phyloP scores from a whole-genome alignment of 257 asterid species.

The Parsonsia alboflavescens region DNA sequence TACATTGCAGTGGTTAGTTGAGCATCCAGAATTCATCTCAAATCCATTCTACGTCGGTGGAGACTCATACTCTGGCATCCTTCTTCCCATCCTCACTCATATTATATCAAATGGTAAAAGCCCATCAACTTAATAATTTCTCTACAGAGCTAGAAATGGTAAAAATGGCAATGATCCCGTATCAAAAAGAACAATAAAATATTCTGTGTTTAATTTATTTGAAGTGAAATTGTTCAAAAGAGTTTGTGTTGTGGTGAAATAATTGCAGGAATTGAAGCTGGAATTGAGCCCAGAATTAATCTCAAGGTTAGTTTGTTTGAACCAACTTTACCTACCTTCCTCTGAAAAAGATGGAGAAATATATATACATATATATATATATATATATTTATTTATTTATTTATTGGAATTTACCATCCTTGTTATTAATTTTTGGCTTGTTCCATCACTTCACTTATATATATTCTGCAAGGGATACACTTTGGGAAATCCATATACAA shows the following conservation, averaged over 20 bases:
- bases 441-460: no score
- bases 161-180: neutral
- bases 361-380: no score
- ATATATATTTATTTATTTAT: no score
- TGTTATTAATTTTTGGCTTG: neutral
- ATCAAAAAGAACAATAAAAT: neutral
- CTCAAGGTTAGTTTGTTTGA: conserved; percentile 10
- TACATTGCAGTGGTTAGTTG: conserved; percentile 24
- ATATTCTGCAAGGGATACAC: conserved; percentile 1
- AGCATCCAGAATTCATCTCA: conserved; percentile 19
- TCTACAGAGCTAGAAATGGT: no score
- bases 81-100: conserved; percentile 20
- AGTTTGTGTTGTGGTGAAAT: neutral
- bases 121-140: no score
- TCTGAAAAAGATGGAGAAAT: no score
- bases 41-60: conserved; percentile 24
- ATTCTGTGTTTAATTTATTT: no score
- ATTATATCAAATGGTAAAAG: conserved; percentile 21
- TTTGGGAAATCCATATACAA: neutral
- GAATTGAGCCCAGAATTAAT: conserved; percentile 13
- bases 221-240: no score
- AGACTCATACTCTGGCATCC: conserved; percentile 20
- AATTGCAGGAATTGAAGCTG: conserved; percentile 23
- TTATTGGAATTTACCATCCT: neutral
- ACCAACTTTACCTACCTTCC: neutral